These are phyloP conservation scores for Calonectria honghensis DNA, from an alignment of 2,329 filamentous ascomycete species.

Conservation along the genomic window DNA sequence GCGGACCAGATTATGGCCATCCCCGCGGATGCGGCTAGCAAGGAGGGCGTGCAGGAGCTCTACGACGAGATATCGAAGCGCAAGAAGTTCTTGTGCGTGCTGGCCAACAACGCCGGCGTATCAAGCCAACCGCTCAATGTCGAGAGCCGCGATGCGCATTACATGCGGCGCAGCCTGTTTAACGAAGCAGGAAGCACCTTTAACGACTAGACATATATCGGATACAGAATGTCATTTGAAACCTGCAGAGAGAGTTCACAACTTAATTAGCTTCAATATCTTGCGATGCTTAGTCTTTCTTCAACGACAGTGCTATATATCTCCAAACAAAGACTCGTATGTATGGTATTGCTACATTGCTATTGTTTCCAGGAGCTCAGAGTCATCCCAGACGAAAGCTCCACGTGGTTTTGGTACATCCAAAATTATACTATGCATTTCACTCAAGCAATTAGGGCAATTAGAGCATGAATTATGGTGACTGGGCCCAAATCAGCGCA, in stretches of 20 bases:
- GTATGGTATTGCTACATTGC: neutral
- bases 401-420: neutral
- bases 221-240: neutral
- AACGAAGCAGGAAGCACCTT: constrained; percentile 75
- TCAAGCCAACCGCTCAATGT: constrained; percentile 74
- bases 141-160: constrained; percentile 69
- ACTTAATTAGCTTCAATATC: neutral
- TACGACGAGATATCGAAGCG: constrained; percentile 73
- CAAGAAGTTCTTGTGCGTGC: constrained; percentile 76
- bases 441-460: neutral
- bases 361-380: neutral
- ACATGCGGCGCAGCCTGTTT: constrained; percentile 79
- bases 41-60: constrained; percentile 75
- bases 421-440: neutral
- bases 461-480: neutral
- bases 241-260: neutral
- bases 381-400: neutral
- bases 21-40: constrained; percentile 77
- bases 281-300: neutral
- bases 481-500: neutral
- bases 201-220: constrained; percentile 78
- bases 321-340: neutral
- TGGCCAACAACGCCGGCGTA: constrained; percentile 82
- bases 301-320: neutral
- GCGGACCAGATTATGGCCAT: constrained; percentile 76